Percentiles rank a stretch among this genome's conserved stretches.
These are phyloP conservation scores for Anisodus tanguticus DNA, from an alignment of 257 asterid genomes.

Conservation along the genomic window DNA sequence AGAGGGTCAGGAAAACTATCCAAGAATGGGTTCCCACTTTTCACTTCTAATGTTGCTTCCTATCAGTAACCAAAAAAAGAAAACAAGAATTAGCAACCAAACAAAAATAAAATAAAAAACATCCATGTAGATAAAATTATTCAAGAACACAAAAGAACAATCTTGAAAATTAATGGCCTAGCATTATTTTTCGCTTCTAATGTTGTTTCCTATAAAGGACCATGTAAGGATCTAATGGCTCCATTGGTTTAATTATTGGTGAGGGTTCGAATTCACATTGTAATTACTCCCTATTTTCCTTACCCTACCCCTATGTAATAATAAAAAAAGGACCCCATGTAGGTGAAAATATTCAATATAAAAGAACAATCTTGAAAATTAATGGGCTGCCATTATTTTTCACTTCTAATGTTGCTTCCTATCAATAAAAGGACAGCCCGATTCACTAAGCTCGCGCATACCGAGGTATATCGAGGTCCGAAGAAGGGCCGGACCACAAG, in stretches of 20 bases:
- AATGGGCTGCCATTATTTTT: not conserved
- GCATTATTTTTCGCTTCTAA: slow-evolving; percentile 41
- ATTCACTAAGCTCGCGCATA: too few relatives aligned
- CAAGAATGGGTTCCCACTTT: slow-evolving; percentile 58
- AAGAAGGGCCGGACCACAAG: too few relatives aligned
- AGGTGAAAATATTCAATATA: not conserved
- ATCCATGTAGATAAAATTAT: slow-evolving; percentile 16
- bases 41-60: slow-evolving; percentile 59
- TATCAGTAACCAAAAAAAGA: slow-evolving; percentile 27
- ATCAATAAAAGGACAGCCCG: too few relatives aligned
- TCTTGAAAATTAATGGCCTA: not conserved
- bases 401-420: slow-evolving; percentile 55
- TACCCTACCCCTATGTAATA: not conserved
- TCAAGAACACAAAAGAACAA: not conserved
- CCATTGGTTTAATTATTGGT: too few relatives aligned
- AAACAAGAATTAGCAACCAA: slow-evolving; percentile 8
- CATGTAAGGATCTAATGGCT: too few relatives aligned
- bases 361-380: not conserved
- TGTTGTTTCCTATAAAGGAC: slow-evolving; percentile 36
- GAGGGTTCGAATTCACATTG: too few relatives aligned
- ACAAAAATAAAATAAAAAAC: not conserved
- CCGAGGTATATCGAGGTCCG: too few relatives aligned
- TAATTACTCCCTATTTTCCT: too few relatives aligned
- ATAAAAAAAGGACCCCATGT: not conserved
- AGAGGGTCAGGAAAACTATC: slow-evolving; percentile 68